Conservation (phyloP, 2,329 filamentous ascomycete species). For the Eutypella sp. region DNA sequence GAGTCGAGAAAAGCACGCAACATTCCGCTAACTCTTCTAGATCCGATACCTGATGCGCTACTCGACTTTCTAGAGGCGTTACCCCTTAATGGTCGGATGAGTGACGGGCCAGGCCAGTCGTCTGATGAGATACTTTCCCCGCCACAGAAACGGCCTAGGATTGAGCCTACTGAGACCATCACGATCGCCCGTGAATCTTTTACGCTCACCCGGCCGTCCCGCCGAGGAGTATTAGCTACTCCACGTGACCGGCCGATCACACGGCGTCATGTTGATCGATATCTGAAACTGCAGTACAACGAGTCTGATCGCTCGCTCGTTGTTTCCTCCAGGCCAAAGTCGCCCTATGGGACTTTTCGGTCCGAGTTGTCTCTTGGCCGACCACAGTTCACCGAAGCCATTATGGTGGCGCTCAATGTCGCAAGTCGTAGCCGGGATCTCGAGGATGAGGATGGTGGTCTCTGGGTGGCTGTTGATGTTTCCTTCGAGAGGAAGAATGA, state of each 20-base stretch:
- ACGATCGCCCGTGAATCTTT: conserved; percentile 14
- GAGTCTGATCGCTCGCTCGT: conserved; percentile 2
- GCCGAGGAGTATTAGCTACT: neutral
- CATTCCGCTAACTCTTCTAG: neutral
- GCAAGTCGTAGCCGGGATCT: conserved; percentile 9
- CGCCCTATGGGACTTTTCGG: conserved; percentile 8
- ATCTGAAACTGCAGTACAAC: conserved; percentile 10
- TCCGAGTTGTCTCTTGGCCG: conserved; percentile 8
- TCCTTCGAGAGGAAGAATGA: conserved; percentile 22
- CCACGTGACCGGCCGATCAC: conserved; percentile 2
- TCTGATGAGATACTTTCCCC: conserved; percentile 5
- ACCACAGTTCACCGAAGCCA: conserved; percentile 5
- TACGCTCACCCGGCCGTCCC: conserved; percentile 10
- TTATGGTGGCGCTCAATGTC: conserved; percentile 9
- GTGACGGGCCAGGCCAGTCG: too few relatives aligned
- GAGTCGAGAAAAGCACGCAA: neutral
- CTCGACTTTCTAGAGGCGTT: conserved; percentile 2
- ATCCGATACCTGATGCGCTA: conserved; percentile 2
- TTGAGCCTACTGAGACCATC: conserved; percentile 14
- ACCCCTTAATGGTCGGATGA: neutral
- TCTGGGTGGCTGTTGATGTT: conserved; percentile 32
- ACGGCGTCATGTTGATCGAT: conserved; percentile 9
- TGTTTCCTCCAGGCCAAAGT: conserved; percentile 8
- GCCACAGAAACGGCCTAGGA: conserved; percentile 16
- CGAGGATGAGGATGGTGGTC: conserved; percentile 12